These are phyloP conservation scores for Cavenderia fasciculata DNA, from an alignment of 78 protist genomes.

Conservation along the genomic window DNA sequence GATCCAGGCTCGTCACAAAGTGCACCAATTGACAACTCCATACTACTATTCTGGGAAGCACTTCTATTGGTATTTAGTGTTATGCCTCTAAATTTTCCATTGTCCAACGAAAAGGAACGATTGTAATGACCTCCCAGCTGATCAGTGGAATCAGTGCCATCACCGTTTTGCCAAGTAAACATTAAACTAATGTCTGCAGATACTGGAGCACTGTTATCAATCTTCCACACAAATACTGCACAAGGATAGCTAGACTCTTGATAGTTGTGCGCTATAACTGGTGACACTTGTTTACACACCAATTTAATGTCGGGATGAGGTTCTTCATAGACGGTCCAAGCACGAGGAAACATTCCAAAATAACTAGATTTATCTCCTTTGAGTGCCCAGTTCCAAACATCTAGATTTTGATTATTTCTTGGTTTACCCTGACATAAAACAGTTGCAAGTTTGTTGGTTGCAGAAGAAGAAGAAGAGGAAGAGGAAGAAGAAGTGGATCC, in stretches of 20 bases:
- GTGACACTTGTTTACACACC: constrained; percentile 80
- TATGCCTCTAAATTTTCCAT: background rate
- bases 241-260: constrained; percentile 70
- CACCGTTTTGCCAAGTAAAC: constrained; percentile 80
- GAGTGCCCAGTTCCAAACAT: constrained; percentile 73
- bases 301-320: constrained; percentile 76
- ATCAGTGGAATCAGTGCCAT: constrained; percentile 40
- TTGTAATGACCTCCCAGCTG: constrained; percentile 68
- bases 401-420: constrained; percentile 27
- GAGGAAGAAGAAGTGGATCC: background rate
- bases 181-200: constrained; percentile 52
- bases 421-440: constrained; percentile 74
- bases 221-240: constrained; percentile 77
- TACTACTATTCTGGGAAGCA: too few relatives aligned
- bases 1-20: constrained; percentile 26
- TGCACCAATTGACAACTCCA: constrained; percentile 59
- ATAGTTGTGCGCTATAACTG: constrained; percentile 74
- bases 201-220: constrained; percentile 13
- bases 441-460: constrained; percentile 1
- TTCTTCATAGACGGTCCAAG: constrained; percentile 82
- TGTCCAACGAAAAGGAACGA: too few relatives aligned
- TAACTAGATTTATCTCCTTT: constrained; percentile 58
- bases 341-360: constrained; percentile 74
- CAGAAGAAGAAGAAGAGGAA: background rate
- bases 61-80: background rate